Evolutionary conservation across 495 filamentous ascomycete genomes (phyloP).

Genomic region (Aspergillus conjunctus): DNA sequence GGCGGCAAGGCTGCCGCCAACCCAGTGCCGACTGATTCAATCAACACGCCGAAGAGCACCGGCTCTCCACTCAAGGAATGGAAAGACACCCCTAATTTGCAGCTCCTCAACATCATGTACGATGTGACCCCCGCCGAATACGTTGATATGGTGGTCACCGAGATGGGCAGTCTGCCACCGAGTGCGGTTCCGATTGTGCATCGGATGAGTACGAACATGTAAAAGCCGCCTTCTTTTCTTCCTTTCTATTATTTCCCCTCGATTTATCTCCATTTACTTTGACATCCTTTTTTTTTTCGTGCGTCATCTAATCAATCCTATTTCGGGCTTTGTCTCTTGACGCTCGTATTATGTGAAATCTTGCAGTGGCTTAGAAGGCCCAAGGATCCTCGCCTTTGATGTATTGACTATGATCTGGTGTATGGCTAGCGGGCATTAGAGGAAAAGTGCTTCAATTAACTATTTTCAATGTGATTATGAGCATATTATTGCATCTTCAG

Average conservation of each 20-base stretch:
- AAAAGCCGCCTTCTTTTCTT: constrained; percentile 6
- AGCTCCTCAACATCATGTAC: constrained; percentile 83
- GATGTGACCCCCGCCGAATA: constrained; percentile 92
- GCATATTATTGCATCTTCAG: not conserved
- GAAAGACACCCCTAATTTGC: constrained; percentile 62
- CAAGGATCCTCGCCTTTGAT: not conserved
- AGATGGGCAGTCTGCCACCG: constrained; percentile 84
- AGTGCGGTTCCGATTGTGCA: constrained; percentile 69
- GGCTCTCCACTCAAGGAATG: constrained; percentile 56
- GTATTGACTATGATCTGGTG: constrained; percentile 19
- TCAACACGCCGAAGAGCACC: constrained; percentile 19
- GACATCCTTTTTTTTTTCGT: not conserved
- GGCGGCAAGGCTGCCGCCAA: constrained; percentile 36
- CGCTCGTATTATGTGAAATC: not conserved
- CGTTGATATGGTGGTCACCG: constrained; percentile 85
- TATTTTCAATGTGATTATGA: not conserved
- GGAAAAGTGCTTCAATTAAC: constrained; percentile 5
- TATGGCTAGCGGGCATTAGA: constrained; percentile 20
- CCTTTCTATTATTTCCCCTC: not conserved
- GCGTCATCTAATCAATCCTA: not conserved
- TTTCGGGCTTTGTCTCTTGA: constrained; percentile 2
- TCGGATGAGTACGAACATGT: constrained; percentile 52
- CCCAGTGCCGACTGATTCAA: constrained; percentile 29
- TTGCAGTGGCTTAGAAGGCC: not conserved
- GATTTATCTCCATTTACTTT: not conserved